These are phyloP conservation scores for Primulina eburnea DNA, from an alignment of 257 asterid species.

Conservation along the genomic window DNA sequence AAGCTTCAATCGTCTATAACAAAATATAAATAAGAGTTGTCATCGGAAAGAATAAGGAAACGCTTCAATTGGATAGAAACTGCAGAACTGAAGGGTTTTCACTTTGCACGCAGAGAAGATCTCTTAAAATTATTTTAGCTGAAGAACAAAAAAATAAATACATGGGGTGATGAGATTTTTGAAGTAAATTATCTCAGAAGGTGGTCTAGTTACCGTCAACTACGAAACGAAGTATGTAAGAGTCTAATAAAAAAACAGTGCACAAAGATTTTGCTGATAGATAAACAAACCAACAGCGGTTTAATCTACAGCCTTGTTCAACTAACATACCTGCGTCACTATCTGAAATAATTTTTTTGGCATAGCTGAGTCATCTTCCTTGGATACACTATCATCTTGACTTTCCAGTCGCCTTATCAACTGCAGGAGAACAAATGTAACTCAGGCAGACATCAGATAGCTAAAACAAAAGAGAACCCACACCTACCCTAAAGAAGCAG, in stretches of 20 bases:
- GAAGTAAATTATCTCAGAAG: conserved; percentile 13
- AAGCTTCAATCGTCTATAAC: conserved; percentile 76
- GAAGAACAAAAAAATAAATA: conserved; percentile 11
- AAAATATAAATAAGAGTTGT: conserved; percentile 15
- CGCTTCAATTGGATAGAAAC: conserved; percentile 2
- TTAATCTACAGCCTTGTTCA: neutral
- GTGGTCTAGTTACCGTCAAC: conserved; percentile 7
- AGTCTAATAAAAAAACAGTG: conserved; percentile 13
- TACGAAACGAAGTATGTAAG: conserved; percentile 6
- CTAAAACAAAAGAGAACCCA: no score
- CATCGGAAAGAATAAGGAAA: conserved; percentile 18
- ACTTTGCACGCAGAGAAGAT: conserved; percentile 6
- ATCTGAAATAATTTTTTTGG: conserved; percentile 84
- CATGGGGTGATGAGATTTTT: neutral
- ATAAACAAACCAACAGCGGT: neutral
- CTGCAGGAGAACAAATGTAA: conserved; percentile 34
- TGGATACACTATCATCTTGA: conserved; percentile 59
- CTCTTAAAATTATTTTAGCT: conserved; percentile 15
- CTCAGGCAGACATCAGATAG: conserved; percentile 22
- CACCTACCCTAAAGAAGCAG: no score
- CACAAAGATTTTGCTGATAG: conserved; percentile 15
- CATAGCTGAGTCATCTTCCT: conserved; percentile 65
- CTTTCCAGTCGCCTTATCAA: conserved; percentile 77
- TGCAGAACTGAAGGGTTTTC: neutral
- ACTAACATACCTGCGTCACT: conserved; percentile 61